Percentiles rank a stretch among this genome's conserved stretches.
Evolutionary conservation across 2,329 filamentous ascomycete genomes (phyloP).

Genomic region (Zymoseptoria pseudotritici): DNA sequence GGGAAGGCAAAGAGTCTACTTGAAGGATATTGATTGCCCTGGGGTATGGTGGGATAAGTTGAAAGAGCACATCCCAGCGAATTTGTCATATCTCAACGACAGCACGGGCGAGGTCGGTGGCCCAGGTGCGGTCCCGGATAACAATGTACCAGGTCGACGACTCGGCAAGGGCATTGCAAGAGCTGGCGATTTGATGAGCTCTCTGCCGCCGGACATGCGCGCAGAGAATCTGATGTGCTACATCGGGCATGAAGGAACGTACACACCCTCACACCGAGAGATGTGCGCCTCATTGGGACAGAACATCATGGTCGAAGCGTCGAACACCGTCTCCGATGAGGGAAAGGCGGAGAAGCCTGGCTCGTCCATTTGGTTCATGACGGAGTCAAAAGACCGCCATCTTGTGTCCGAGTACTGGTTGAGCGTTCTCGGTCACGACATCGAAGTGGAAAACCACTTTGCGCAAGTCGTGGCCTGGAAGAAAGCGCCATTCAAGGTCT

Average conservation of each 20-base stretch:
- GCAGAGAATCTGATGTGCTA: slow-evolving; percentile 98
- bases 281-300: slow-evolving; percentile 97
- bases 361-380: slow-evolving; percentile 98
- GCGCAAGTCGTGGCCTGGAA: slow-evolving; percentile 95
- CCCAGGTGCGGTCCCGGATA: slow-evolving; percentile 47
- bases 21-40: slow-evolving; percentile 97
- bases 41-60: slow-evolving; percentile 76
- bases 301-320: slow-evolving; percentile 97
- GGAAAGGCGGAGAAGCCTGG: slow-evolving; percentile 68
- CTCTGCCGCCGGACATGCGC: slow-evolving; percentile 75
- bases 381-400: slow-evolving; percentile 84
- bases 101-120: slow-evolving; percentile 55
- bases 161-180: slow-evolving; percentile 56
- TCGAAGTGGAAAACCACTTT: slow-evolving; percentile 95
- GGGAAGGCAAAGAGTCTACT: slow-evolving; percentile 75
- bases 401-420: slow-evolving; percentile 90
- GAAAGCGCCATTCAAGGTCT: slow-evolving; percentile 85
- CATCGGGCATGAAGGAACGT: slow-evolving; percentile 93
- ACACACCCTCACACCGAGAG: slow-evolving; percentile 88
- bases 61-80: slow-evolving; percentile 67
- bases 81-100: slow-evolving; percentile 86
- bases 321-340: slow-evolving; percentile 53
- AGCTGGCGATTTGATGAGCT: slow-evolving; percentile 91
- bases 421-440: slow-evolving; percentile 87
- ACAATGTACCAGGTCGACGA: slow-evolving; percentile 35